Percentiles rank a stretch among this genome's conserved stretches.
These are phyloP conservation scores for Malus fusca DNA, from an alignment of 306 rosid genomes.

Conservation along the genomic window DNA sequence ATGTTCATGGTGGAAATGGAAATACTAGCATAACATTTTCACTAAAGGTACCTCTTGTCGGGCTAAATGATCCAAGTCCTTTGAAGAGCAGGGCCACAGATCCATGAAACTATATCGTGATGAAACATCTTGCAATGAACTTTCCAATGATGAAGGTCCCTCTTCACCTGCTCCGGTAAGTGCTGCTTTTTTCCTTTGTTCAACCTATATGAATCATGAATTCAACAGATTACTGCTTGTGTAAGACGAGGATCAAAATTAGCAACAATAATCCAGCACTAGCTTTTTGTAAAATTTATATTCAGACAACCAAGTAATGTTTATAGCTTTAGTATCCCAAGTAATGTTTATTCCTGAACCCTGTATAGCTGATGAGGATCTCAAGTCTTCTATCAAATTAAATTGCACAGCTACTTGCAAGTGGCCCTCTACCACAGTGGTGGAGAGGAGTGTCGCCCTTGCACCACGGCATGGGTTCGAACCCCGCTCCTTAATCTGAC, in stretches of 20 bases:
- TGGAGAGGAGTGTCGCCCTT: too few relatives aligned
- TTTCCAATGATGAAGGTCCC: constrained; percentile 45
- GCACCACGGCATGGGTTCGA: too few relatives aligned
- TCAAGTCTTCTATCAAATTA: too few relatives aligned
- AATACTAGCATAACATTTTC: background rate
- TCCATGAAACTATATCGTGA: constrained; percentile 93
- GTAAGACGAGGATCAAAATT: background rate
- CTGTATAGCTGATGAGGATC: background rate
- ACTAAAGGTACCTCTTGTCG: constrained; percentile 63
- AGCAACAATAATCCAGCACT: background rate
- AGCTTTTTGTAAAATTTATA: background rate
- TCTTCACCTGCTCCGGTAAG: constrained; percentile 65
- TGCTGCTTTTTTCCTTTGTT: constrained; percentile 85
- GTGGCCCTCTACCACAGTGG: too few relatives aligned
- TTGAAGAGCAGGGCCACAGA: constrained; percentile 85
- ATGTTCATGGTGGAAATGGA: background rate
- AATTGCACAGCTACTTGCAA: too few relatives aligned
- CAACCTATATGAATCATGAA: constrained; percentile 48
- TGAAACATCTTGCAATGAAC: constrained; percentile 80
- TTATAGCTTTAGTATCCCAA: background rate
- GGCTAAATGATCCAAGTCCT: constrained; percentile 74
- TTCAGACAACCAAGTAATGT: background rate
- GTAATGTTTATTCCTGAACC: background rate
- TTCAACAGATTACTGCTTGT: background rate
- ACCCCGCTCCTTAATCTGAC: too few relatives aligned